Evolutionary conservation across 257 asterid genomes (phyloP).

Genomic region (Nicotiana paniculata): DNA sequence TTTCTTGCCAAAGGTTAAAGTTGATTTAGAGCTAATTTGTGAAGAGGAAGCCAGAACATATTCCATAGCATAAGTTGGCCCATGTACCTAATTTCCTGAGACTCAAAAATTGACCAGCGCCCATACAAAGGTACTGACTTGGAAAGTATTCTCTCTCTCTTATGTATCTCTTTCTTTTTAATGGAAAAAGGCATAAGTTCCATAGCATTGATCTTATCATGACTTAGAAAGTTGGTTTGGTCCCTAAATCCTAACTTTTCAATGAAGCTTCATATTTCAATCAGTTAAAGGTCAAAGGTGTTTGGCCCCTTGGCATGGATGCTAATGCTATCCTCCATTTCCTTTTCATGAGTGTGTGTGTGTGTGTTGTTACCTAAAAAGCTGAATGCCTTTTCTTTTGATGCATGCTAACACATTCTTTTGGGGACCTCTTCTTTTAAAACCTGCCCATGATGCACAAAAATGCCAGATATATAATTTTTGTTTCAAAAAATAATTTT

Average conservation of each 20-base stretch:
- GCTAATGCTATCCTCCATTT: background rate
- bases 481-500: background rate
- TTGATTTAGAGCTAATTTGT: background rate
- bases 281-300: constrained; percentile 4
- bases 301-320: background rate
- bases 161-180: background rate
- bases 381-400: background rate
- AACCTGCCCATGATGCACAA: background rate
- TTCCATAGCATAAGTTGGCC: background rate
- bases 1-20: background rate
- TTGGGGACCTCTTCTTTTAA: background rate
- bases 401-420: background rate
- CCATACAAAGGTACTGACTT: background rate
- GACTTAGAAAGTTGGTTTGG: background rate
- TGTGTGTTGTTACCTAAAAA: background rate
- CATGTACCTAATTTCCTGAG: background rate
- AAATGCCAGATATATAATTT: background rate
- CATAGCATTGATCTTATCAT: background rate
- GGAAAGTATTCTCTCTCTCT: background rate
- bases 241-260: background rate
- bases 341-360: background rate
- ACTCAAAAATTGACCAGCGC: background rate
- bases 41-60: background rate
- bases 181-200: background rate
- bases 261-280: constrained; percentile 3